phyloP scores from a whole-genome alignment of 371 early-diverging fungal species.

The Mucor circinelloides region DNA sequence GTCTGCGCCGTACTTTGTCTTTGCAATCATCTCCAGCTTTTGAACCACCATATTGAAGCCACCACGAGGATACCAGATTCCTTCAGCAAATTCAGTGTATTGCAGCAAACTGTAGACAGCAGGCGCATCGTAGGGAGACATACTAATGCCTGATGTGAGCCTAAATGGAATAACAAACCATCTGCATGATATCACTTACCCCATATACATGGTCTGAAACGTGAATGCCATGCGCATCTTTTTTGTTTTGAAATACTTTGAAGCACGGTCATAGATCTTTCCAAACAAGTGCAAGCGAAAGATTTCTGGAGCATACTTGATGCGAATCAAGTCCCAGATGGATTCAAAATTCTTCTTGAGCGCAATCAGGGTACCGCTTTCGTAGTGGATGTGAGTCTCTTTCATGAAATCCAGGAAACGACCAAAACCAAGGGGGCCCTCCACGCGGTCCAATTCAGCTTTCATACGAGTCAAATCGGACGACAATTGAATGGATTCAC shows the following conservation, averaged over 20 bases:
- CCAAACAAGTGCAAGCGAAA: conserved; percentile 54
- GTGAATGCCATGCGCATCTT: conserved; percentile 69
- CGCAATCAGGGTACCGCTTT: conserved; percentile 47
- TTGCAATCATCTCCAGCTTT: conserved; percentile 55
- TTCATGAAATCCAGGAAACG: conserved; percentile 51
- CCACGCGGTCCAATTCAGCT: conserved; percentile 55
- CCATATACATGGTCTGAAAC: conserved; percentile 66
- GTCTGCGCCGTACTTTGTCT: conserved; percentile 44
- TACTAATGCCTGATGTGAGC: too few relatives aligned
- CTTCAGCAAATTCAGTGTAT: conserved; percentile 68
- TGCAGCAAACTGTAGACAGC: conserved; percentile 64
- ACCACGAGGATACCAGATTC: conserved; percentile 69
- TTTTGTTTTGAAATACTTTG: conserved; percentile 57
- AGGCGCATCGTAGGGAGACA: conserved; percentile 71
- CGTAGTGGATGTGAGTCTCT: conserved; percentile 61
- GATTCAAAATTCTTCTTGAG: conserved; percentile 58
- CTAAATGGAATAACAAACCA: too few relatives aligned
- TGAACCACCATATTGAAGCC: conserved; percentile 66
- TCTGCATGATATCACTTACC: conserved; percentile 29
- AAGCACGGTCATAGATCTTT: conserved; percentile 52
- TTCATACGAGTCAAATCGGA: conserved; percentile 59
- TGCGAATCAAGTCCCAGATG: conserved; percentile 51
- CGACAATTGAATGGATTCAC: conserved; percentile 50
- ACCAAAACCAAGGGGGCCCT: conserved; percentile 48
- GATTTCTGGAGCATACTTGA: conserved; percentile 43